Evolutionary conservation across 352 stramenopile genomes (phyloP).

Genomic region (Blastocystis sp.): DNA sequence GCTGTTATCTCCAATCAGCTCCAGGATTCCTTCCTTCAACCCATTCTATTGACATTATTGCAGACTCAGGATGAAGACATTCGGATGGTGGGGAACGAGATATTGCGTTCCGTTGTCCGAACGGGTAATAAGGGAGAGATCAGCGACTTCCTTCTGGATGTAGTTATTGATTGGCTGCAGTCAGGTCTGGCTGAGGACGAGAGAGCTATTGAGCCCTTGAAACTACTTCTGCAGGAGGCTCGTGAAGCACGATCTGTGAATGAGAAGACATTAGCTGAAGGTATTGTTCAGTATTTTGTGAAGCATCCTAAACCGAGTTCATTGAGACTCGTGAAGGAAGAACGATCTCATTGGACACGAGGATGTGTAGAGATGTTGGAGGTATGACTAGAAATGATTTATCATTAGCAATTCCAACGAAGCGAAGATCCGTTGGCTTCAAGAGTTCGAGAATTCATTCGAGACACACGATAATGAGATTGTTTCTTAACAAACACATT

Average conservation of each 20-base stretch:
- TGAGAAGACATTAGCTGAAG: neutral
- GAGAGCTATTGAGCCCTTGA: neutral
- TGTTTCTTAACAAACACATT: too few species aligned
- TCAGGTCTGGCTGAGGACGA: neutral
- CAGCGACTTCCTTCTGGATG: slow-evolving; percentile 1
- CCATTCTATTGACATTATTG: neutral
- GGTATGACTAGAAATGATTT: neutral
- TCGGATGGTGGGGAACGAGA: neutral
- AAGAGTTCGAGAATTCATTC: too few species aligned
- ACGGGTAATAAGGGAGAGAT: neutral
- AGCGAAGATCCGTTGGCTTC: too few species aligned
- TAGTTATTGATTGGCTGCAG: slow-evolving; percentile 10
- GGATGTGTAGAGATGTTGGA: neutral
- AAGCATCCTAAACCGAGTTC: neutral
- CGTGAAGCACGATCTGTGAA: neutral
- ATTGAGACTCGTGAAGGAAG: neutral
- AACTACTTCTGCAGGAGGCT: neutral
- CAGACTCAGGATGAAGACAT: neutral
- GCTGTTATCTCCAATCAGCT: neutral
- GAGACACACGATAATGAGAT: too few species aligned
- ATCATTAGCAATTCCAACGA: too few species aligned
- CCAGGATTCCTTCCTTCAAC: neutral
- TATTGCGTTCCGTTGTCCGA: neutral
- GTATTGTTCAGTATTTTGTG: neutral
- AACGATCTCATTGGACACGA: neutral